phyloP scores from a whole-genome alignment of 2,329 filamentous ascomycete species.

The Tympanopsis confertula region DNA sequence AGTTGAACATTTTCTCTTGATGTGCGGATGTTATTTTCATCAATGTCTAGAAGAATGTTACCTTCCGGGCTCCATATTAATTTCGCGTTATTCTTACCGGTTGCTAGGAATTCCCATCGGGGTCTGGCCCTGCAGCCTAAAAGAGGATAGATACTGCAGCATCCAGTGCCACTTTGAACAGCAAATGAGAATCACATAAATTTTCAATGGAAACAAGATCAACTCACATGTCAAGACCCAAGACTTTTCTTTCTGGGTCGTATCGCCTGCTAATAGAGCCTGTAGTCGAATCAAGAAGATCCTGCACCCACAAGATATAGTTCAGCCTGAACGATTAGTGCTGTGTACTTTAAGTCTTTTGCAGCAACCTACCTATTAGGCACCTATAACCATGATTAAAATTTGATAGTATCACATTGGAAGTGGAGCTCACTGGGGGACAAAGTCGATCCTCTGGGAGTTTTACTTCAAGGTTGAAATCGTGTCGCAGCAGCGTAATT shows the following conservation, averaged over 20 bases:
- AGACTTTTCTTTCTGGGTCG: conserved; percentile 30
- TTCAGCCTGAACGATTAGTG: conserved; percentile 35
- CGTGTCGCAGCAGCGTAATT: conserved; percentile 39
- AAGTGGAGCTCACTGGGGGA: conserved; percentile 34
- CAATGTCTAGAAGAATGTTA: conserved; percentile 13
- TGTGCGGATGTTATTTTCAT: neutral
- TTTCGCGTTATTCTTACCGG: conserved; percentile 41
- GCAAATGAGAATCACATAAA: neutral
- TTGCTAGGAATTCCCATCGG: conserved; percentile 36
- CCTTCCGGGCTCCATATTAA: conserved; percentile 35
- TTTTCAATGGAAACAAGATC: neutral
- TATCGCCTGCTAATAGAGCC: conserved; percentile 25
- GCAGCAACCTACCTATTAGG: neutral
- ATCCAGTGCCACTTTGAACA: conserved; percentile 36
- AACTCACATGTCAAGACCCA: conserved; percentile 39
- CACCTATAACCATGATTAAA: neutral
- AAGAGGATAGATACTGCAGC: conserved; percentile 53
- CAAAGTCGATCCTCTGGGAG: conserved; percentile 49
- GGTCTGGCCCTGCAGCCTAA: conserved; percentile 38
- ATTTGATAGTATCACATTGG: neutral
- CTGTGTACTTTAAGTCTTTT: neutral
- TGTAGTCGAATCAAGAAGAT: conserved; percentile 44
- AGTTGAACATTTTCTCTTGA: conserved; percentile 22
- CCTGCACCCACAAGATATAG: conserved; percentile 54
- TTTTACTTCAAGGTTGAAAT: conserved; percentile 42